These are phyloP conservation scores for Lactarius pseudohatsudake DNA, from an alignment of 768 basidiomycete species.

Conservation along the genomic window DNA sequence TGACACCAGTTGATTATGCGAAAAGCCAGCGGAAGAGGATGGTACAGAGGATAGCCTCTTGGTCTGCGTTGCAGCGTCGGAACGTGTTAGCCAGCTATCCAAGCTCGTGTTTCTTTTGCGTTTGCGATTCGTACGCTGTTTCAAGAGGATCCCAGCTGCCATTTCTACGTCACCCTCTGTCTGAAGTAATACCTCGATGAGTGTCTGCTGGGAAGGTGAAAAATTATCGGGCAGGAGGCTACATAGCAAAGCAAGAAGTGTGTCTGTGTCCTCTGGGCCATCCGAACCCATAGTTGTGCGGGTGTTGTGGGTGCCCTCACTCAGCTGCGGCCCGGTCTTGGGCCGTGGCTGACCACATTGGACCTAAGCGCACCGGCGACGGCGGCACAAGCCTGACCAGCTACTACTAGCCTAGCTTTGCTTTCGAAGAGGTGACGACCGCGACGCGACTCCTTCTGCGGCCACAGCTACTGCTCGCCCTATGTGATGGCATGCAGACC, in stretches of 20 bases:
- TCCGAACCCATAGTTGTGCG: not conserved
- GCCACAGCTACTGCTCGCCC: no score
- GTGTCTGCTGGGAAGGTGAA: conserved; percentile 16
- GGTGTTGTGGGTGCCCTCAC: no score
- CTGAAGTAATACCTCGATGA: conserved; percentile 26
- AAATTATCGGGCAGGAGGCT: conserved; percentile 27
- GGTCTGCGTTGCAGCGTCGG: conserved; percentile 27
- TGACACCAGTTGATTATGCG: conserved; percentile 1
- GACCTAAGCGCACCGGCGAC: no score
- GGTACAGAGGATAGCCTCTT: not conserved
- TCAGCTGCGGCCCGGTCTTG: no score
- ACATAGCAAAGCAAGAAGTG: conserved; percentile 27
- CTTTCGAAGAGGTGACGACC: no score
- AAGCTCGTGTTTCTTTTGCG: conserved; percentile 49
- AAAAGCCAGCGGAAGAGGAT: not conserved
- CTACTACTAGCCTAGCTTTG: no score
- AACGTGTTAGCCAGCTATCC: conserved; percentile 52
- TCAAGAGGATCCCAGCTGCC: conserved; percentile 18
- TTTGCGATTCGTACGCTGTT: conserved; percentile 35
- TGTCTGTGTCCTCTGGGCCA: conserved; percentile 26
- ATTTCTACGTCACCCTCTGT: conserved; percentile 26
- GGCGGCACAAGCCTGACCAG: no score
- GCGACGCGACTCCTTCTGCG: no score
- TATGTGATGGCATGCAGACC: no score
- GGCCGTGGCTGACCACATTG: no score